Conservation (phyloP, 192 early-diverging fungal genomes). For the Coemansia javaensis region DNA sequence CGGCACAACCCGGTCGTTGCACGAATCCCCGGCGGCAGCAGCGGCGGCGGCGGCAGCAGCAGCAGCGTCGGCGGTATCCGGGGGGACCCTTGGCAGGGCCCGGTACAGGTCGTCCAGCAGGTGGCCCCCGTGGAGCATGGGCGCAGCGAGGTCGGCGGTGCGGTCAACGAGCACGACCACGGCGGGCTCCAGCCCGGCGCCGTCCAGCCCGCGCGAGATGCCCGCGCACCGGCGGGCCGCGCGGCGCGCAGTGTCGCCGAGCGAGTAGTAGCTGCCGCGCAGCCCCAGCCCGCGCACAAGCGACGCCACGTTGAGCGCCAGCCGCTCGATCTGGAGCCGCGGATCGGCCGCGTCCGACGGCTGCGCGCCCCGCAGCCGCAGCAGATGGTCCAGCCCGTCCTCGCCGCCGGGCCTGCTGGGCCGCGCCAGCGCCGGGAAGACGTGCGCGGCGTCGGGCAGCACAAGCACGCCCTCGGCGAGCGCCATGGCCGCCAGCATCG, state of each 20-base stretch:
- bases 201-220: slow-evolving; percentile 6
- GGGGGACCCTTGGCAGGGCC: slow-evolving; percentile 1
- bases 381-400: too few relatives aligned
- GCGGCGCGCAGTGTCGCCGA: slow-evolving; percentile 23
- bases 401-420: neutral
- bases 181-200: neutral
- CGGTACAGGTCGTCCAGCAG: slow-evolving; percentile 27
- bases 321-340: slow-evolving; percentile 21
- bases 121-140: slow-evolving; percentile 24
- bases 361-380: too few relatives aligned
- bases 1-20: slow-evolving; percentile 1
- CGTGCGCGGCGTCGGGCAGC: slow-evolving; percentile 15
- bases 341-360: neutral
- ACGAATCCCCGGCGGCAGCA: too few relatives aligned
- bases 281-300: slow-evolving; percentile 14
- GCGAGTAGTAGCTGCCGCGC: slow-evolving; percentile 33
- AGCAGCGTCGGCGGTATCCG: too few relatives aligned
- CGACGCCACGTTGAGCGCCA: slow-evolving; percentile 21
- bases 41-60: too few relatives aligned
- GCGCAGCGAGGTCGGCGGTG: slow-evolving; percentile 29
- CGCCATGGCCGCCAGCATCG: slow-evolving; percentile 7
- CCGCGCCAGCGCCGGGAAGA: neutral
- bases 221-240: slow-evolving; percentile 25
- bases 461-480: slow-evolving; percentile 14
- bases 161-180: slow-evolving; percentile 41